phyloP scores from a whole-genome alignment of 2,329 filamentous ascomycete species.

The Scorias spongiosa region DNA sequence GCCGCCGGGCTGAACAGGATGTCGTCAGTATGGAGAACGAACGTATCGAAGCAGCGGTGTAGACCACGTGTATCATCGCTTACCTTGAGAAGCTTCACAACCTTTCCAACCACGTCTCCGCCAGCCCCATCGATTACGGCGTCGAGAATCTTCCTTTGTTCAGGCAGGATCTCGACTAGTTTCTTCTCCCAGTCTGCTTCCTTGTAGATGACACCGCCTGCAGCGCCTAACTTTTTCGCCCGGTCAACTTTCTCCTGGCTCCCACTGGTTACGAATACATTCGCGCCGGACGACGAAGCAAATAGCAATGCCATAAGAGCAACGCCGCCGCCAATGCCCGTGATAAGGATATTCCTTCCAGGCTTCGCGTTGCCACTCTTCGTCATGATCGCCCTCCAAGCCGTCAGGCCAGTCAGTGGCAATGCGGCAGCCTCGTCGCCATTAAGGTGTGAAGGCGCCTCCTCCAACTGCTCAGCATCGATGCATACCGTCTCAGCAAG shows the following conservation, averaged over 20 bases:
- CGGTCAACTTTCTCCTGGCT: slow-evolving; percentile 59
- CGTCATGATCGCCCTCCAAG: slow-evolving; percentile 68
- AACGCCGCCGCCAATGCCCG: slow-evolving; percentile 85
- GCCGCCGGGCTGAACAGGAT: slow-evolving; percentile 44
- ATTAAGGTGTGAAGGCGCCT: slow-evolving; percentile 55
- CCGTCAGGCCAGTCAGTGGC: slow-evolving; percentile 73
- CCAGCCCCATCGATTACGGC: slow-evolving; percentile 84
- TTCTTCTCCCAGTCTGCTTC: slow-evolving; percentile 68
- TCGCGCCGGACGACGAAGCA: slow-evolving; percentile 55
- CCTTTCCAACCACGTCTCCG: slow-evolving; percentile 62
- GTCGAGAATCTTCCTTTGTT: slow-evolving; percentile 56
- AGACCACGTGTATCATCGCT: slow-evolving; percentile 2
- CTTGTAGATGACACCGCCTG: slow-evolving; percentile 71
- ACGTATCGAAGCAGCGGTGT: neutral
- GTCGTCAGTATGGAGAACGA: slow-evolving; percentile 3
- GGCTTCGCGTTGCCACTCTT: slow-evolving; percentile 52
- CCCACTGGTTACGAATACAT: slow-evolving; percentile 70
- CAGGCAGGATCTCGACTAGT: slow-evolving; percentile 45
- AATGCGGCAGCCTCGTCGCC: slow-evolving; percentile 67
- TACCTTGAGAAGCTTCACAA: slow-evolving; percentile 52
- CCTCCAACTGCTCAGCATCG: slow-evolving; percentile 57
- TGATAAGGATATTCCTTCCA: slow-evolving; percentile 67
- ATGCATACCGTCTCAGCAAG: slow-evolving; percentile 60
- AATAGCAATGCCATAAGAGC: slow-evolving; percentile 72
- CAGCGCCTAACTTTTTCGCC: slow-evolving; percentile 58